A percentile compares a stretch with the other conserved stretches of the same genome.
Conservation (phyloP, 164 flowering plant species). For the Saururus chinensis region DNA sequence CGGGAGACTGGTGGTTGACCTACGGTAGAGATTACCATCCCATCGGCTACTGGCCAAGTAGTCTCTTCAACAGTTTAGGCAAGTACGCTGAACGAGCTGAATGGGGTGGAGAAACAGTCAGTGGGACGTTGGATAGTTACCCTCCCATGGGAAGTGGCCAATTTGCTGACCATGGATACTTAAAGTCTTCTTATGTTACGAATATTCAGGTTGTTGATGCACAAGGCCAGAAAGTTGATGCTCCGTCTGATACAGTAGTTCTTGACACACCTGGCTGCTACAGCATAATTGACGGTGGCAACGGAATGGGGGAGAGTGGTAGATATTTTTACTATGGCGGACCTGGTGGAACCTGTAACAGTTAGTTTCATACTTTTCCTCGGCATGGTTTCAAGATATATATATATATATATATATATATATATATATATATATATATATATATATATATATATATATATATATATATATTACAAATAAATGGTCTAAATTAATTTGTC, state of each 20-base stretch:
- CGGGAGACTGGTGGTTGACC: not conserved
- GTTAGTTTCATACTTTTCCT: no score
- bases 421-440: no score
- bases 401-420: no score
- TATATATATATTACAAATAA: no score
- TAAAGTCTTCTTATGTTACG: not conserved
- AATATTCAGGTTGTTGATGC: not conserved
- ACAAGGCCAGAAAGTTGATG: not conserved
- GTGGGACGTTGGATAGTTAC: not conserved
- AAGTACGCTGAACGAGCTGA: not conserved
- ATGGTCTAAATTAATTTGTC: no score
- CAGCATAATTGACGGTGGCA: no score
- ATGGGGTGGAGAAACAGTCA: not conserved
- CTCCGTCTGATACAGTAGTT: not conserved
- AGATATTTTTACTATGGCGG: no score
- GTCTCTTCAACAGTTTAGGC: not conserved
- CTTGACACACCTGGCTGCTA: no score
- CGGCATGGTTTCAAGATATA: no score
- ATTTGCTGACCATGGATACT: not conserved
- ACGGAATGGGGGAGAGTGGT: no score
- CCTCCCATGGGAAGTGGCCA: conserved; percentile 3
- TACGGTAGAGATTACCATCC: not conserved
- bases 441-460: no score
- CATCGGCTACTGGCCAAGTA: not conserved
- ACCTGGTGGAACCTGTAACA: no score